Evolutionary conservation across 345 rosid genomes (phyloP).

Genomic region (Dipteronia dyeriana): DNA sequence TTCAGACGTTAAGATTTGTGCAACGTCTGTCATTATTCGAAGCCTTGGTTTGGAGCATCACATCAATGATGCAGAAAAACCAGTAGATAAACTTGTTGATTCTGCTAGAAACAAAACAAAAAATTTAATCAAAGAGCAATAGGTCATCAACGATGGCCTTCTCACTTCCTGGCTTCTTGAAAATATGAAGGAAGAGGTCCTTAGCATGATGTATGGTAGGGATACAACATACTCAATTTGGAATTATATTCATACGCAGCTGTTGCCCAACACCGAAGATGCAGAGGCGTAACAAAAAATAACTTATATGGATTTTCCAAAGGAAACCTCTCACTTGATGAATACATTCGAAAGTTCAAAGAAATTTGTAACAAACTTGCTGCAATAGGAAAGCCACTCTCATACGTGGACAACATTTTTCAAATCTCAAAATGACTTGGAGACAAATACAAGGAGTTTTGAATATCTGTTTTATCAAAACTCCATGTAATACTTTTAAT

Average conservation of each 20-base stretch:
- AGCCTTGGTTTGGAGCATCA: background rate
- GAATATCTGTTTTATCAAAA: background rate
- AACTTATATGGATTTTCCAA: background rate
- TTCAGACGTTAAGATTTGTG: too few relatives aligned
- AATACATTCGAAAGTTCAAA: background rate
- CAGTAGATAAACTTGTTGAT: background rate
- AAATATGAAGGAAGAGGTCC: background rate
- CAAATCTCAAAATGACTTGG: background rate
- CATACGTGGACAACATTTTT: background rate
- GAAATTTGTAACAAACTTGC: background rate
- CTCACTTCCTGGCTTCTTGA: background rate
- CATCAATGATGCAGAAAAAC: background rate
- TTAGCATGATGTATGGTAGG: background rate
- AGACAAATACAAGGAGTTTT: background rate
- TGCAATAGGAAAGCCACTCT: background rate
- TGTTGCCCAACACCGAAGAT: background rate
- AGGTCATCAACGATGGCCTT: background rate
- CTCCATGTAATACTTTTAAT: constrained; percentile 1
- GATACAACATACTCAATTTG: constrained; percentile 7
- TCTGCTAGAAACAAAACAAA: background rate
- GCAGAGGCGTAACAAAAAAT: background rate
- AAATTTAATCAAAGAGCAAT: background rate
- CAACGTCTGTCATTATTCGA: too few relatives aligned
- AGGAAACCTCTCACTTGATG: background rate
- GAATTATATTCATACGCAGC: background rate